Percentiles rank a stretch among this genome's conserved stretches.
Conservation (phyloP, 192 early-diverging fungal species). For the Paraglomus brasilianum region DNA sequence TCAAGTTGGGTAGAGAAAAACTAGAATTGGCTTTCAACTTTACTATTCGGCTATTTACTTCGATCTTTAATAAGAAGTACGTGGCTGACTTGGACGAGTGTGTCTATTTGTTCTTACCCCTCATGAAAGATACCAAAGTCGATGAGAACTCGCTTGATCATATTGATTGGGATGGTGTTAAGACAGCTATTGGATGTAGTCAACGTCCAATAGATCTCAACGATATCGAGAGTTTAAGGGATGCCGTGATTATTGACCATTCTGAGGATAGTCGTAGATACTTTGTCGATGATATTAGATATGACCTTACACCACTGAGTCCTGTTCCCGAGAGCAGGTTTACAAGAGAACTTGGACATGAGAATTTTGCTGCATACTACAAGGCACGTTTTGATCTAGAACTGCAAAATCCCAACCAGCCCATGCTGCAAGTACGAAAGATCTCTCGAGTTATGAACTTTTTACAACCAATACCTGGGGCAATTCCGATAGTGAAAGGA, state of each 20-base stretch:
- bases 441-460: constrained; percentile 47
- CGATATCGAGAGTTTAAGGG: constrained; percentile 21
- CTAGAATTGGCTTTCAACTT: constrained; percentile 51
- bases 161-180: constrained; percentile 53
- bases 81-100: constrained; percentile 49
- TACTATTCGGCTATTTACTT: constrained; percentile 48
- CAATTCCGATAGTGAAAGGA: constrained; percentile 32
- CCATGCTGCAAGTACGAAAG: constrained; percentile 39
- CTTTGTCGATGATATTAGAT: constrained; percentile 39
- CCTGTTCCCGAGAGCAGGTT: constrained; percentile 21
- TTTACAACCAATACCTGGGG: constrained; percentile 35
- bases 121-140: constrained; percentile 33
- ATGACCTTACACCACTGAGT: constrained; percentile 36
- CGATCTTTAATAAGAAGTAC: constrained; percentile 49
- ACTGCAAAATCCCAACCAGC: constrained; percentile 31
- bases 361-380: constrained; percentile 47
- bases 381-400: constrained; percentile 32
- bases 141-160: constrained; percentile 37
- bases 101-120: constrained; percentile 58
- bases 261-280: constrained; percentile 45
- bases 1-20: constrained; percentile 37
- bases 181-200: constrained; percentile 8
- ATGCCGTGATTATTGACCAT: constrained; percentile 42
- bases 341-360: constrained; percentile 35
- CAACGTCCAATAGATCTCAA: constrained; percentile 29